Conservation (phyloP, 768 basidiomycete species). For the Rhodotorula paludigena region DNA sequence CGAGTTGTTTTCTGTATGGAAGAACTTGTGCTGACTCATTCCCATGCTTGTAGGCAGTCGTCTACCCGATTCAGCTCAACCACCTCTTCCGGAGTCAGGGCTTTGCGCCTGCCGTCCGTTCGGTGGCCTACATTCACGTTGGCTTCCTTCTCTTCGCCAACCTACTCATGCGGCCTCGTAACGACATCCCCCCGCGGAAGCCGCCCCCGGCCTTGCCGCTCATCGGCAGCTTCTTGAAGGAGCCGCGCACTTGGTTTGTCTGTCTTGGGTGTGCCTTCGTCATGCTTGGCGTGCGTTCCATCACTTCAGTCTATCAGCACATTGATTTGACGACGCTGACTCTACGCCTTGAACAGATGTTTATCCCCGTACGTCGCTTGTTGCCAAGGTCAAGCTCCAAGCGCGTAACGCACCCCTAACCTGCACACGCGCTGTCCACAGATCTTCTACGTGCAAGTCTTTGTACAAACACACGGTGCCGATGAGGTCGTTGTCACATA, state of each 20-base stretch:
- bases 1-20: too few species aligned
- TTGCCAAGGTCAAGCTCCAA: background rate
- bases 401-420: too few species aligned
- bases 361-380: background rate
- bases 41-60: slow-evolving; percentile 10
- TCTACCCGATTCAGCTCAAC: slow-evolving; percentile 48
- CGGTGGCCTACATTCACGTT: slow-evolving; percentile 45
- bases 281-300: slow-evolving; percentile 6
- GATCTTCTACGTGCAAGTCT: slow-evolving; percentile 10
- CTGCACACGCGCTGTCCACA: background rate
- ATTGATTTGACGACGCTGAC: too few species aligned
- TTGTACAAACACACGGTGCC: background rate
- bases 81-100: slow-evolving; percentile 36
- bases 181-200: slow-evolving; percentile 6
- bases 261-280: background rate
- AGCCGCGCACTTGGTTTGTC: slow-evolving; percentile 3
- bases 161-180: slow-evolving; percentile 55
- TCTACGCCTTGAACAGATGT: background rate
- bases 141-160: slow-evolving; percentile 61
- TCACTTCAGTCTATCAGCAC: too few species aligned
- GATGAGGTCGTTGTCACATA: background rate
- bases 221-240: slow-evolving; percentile 44
- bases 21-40: background rate
- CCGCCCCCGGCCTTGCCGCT: background rate
- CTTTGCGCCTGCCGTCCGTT: background rate